These are phyloP conservation scores for Parafenestella ontariensis DNA, from an alignment of 2,329 filamentous ascomycete genomes.

Conservation along the genomic window DNA sequence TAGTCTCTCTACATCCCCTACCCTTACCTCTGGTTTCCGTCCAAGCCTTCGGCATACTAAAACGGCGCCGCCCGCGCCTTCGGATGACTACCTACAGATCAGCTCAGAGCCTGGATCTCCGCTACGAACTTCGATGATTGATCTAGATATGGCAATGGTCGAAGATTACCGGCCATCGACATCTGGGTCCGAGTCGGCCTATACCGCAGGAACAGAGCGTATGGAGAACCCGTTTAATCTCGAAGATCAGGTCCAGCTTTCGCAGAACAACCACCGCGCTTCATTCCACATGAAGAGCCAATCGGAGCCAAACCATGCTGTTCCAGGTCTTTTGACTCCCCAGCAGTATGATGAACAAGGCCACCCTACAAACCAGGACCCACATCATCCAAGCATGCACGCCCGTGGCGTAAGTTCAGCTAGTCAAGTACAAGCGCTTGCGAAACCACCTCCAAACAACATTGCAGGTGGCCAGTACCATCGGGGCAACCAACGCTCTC, in stretches of 20 bases:
- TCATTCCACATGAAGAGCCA: slow-evolving; percentile 51
- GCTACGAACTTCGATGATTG: slow-evolving; percentile 55
- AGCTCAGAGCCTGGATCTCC: slow-evolving; percentile 45
- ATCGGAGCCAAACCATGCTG: slow-evolving; percentile 49
- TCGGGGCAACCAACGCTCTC: slow-evolving; percentile 34
- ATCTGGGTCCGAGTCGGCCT: slow-evolving; percentile 47
- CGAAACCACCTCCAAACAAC: slow-evolving; percentile 30
- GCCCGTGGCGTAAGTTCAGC: slow-evolving; percentile 45
- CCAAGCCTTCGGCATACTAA: slow-evolving; percentile 51
- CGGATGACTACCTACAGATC: slow-evolving; percentile 48
- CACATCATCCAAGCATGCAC: slow-evolving; percentile 39
- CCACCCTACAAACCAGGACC: slow-evolving; percentile 38
- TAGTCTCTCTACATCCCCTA: slow-evolving; percentile 30
- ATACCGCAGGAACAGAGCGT: slow-evolving; percentile 48
- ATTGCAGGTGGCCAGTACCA: slow-evolving; percentile 25
- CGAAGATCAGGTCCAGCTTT: slow-evolving; percentile 53
- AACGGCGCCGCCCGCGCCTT: slow-evolving; percentile 50
- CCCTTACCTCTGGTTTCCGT: slow-evolving; percentile 45
- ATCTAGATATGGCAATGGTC: slow-evolving; percentile 48
- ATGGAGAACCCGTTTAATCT: slow-evolving; percentile 59
- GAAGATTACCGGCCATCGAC: slow-evolving; percentile 54
- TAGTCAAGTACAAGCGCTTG: slow-evolving; percentile 40
- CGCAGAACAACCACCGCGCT: slow-evolving; percentile 47
- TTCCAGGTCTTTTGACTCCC: slow-evolving; percentile 46
- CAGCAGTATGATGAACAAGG: slow-evolving; percentile 47